Percentiles rank a stretch among this genome's conserved stretches.
Evolutionary conservation across 2,329 filamentous ascomycete species (phyloP).

Genomic region (Aspergillus sp.): DNA sequence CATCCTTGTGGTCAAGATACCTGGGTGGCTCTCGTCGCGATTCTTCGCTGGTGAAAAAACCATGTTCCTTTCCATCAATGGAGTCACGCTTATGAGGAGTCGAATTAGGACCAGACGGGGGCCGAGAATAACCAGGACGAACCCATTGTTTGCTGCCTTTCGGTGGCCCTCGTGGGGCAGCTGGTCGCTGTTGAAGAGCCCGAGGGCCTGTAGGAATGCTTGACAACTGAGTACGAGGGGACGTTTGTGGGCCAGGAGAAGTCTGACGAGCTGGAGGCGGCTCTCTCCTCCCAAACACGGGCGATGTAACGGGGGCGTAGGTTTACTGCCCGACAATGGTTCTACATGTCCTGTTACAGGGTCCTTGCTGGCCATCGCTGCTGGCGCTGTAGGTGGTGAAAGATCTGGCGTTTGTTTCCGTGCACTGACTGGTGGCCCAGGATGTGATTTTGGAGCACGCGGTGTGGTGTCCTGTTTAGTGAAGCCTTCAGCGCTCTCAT

Average conservation of each 20-base stretch:
- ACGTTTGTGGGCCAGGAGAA: constrained; percentile 31
- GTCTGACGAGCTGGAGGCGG: constrained; percentile 20
- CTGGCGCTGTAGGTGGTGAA: constrained; percentile 33
- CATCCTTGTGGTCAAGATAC: constrained; percentile 8
- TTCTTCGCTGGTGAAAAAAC: constrained; percentile 14
- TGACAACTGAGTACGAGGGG: constrained; percentile 30
- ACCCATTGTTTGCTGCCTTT: constrained; percentile 37
- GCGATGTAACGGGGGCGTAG: constrained; percentile 18
- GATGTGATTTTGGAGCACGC: constrained; percentile 17
- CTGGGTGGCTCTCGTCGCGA: constrained; percentile 9
- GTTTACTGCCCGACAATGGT: constrained; percentile 11
- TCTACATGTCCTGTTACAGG: constrained; percentile 14
- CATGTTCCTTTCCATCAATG: constrained; percentile 23
- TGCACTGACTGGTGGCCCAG: constrained; percentile 8
- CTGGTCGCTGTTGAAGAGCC: constrained; percentile 31
- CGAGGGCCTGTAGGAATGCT: constrained; percentile 39
- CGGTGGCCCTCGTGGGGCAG: constrained; percentile 24
- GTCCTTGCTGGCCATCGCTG: constrained; percentile 28
- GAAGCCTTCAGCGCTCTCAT: constrained; percentile 15
- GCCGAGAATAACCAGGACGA: constrained; percentile 29
- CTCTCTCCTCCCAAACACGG: constrained; percentile 18
- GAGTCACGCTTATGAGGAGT: constrained; percentile 26
- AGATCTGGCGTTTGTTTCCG: constrained; percentile 21
- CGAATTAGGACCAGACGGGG: constrained; percentile 13
- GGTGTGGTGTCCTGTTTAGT: constrained; percentile 20